phyloP scores from a whole-genome alignment of 2,329 filamentous ascomycete genomes.

The Davidsoniella virescens region DNA sequence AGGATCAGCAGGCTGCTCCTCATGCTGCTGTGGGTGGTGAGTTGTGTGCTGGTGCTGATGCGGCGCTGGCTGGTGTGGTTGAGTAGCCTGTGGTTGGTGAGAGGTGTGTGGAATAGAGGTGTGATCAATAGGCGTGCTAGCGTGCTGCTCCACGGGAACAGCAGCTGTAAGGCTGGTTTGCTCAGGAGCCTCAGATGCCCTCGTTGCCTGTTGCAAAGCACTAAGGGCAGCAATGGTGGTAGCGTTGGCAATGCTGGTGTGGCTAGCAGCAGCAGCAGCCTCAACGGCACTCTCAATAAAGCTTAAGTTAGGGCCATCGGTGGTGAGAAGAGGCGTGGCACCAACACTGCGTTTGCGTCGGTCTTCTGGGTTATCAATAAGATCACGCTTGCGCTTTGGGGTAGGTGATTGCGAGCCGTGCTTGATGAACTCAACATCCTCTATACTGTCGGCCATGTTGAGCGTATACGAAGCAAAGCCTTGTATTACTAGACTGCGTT shows the following conservation, averaged over 20 bases:
- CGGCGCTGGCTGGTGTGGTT: slow-evolving; percentile 1
- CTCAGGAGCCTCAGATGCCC: slow-evolving; percentile 15
- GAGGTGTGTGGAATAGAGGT: slow-evolving; percentile 5
- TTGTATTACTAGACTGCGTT: not conserved
- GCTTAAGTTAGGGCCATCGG: slow-evolving; percentile 13
- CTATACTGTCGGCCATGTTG: slow-evolving; percentile 9
- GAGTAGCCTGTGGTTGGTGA: slow-evolving; percentile 4
- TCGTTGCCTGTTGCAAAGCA: slow-evolving; percentile 38
- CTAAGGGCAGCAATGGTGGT: slow-evolving; percentile 23
- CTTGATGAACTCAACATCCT: slow-evolving; percentile 9
- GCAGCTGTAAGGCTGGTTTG: slow-evolving; percentile 2
- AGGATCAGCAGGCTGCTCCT: slow-evolving; percentile 20
- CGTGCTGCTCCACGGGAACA: not conserved
- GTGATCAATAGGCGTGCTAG: slow-evolving; percentile 5
- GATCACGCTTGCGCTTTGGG: slow-evolving; percentile 39
- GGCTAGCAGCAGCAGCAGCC: slow-evolving; percentile 22
- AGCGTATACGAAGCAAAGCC: not conserved
- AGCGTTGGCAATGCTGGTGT: slow-evolving; percentile 17
- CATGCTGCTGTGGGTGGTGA: slow-evolving; percentile 10
- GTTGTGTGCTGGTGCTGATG: slow-evolving; percentile 7
- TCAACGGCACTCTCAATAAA: slow-evolving; percentile 41
- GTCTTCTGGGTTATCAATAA: slow-evolving; percentile 31
- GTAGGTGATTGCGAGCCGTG: slow-evolving; percentile 23
- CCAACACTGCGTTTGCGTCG: slow-evolving; percentile 36
- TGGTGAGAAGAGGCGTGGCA: slow-evolving; percentile 18